Evolutionary conservation across 1,139 yeast species (phyloP), one percentile per base, ranked within the genome.

Genomic region (Geotrichum carabidarum): DNA sequence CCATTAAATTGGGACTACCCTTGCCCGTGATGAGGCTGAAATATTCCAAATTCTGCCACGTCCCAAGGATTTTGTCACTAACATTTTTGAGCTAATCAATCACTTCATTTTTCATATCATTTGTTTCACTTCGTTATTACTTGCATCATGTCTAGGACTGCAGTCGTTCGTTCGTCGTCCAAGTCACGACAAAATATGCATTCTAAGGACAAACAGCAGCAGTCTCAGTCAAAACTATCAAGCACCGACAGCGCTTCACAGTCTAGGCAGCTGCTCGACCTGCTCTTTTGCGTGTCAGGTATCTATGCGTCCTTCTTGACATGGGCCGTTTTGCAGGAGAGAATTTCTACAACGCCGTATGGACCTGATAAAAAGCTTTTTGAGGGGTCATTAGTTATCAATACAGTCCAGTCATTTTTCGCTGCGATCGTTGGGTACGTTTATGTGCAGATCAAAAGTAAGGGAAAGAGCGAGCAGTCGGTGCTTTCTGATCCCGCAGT

Each of bases 281-380:
- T 85, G 41, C 60, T 77, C 0, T 60, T 79, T 8, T 86, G 91
- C 63, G 82, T 86, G 0, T 62, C 71, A 1, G 96, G 96, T 0
- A 86, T 93, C 47, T 93, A 91, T 65, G 82, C 81, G 1, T 84
- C 96, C 41, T 93, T 93, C 65, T 72, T 93, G 38, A 78, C 93
- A 1, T 93, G 99, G 99, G 91, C 96, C 0, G 78, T 88, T 38
- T 78, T 91, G 14, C 98, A 93, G 66, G 99, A 93, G 68, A 82
- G 94, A 51, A 82, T 93, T 61, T 80, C 90, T 32, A 83, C 94
- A 2, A 84, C 84, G 49, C 82, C 88, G 4, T 90, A 90, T 70
- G 90, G 88, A 0, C 73, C 77, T 6, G 79, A 78, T 44, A 71
- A 76, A 17, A 77, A 74, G 44, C 77, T 75, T 54, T 90, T 88